A percentile compares a stretch with the other conserved stretches of the same genome.
Evolutionary conservation across 2,329 filamentous ascomycete species (phyloP).

Genomic region (Escovopsis sp.): DNA sequence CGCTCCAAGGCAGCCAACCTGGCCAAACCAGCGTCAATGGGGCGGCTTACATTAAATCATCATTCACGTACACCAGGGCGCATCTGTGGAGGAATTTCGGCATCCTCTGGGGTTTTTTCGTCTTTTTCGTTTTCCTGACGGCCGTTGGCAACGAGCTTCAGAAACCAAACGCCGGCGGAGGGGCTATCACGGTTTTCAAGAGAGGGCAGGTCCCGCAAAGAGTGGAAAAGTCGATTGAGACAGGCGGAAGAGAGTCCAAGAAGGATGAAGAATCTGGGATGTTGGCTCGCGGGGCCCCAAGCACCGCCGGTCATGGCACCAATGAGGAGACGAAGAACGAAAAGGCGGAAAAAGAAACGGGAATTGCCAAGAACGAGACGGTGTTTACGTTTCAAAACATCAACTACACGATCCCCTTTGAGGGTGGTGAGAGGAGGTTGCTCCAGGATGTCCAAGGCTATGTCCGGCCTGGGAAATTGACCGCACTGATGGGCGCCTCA

Average conservation of each 20-base stretch:
- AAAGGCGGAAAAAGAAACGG: conserved; percentile 18
- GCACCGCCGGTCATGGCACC: conserved; percentile 31
- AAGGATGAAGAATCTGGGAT: conserved; percentile 36
- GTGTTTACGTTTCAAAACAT: conserved; percentile 39
- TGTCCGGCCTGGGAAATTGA: conserved; percentile 68
- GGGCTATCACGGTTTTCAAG: conserved; percentile 47
- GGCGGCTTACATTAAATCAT: conserved; percentile 36
- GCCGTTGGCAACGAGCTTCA: conserved; percentile 52
- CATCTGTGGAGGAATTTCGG: conserved; percentile 67
- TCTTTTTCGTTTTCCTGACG: conserved; percentile 61
- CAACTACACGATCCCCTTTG: conserved; percentile 36
- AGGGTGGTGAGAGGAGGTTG: conserved; percentile 51
- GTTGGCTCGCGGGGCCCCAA: conserved; percentile 38
- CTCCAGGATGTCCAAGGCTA: conserved; percentile 70
- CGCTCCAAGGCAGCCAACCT: conserved; percentile 29
- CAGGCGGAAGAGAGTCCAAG: conserved; percentile 26
- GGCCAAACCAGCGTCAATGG: conserved; percentile 36
- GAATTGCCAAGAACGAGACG: conserved; percentile 46
- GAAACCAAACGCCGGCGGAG: conserved; percentile 46
- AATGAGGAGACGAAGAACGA: conserved; percentile 14
- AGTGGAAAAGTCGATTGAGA: conserved; percentile 42
- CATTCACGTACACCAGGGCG: conserved; percentile 38
- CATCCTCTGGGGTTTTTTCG: conserved; percentile 59
- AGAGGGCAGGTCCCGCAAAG: conserved; percentile 46
- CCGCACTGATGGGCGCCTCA: conserved; percentile 57